A percentile compares a stretch with the other conserved stretches of the same genome.
These are phyloP conservation scores for Striga asiatica DNA, from an alignment of 257 asterid species.

Conservation along the genomic window DNA sequence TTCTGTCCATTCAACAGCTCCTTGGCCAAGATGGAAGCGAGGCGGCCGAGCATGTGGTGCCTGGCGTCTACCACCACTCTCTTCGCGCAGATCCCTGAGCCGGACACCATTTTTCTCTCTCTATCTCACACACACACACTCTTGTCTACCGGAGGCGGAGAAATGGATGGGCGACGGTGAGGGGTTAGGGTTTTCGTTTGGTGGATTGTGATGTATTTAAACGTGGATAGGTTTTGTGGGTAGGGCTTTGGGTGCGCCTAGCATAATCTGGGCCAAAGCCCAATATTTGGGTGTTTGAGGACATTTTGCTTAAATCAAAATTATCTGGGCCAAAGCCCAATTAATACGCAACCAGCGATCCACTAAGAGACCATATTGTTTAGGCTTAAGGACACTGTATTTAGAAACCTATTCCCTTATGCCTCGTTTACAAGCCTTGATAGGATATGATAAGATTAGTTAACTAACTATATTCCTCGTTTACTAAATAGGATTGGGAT, in stretches of 20 bases:
- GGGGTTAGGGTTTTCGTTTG: constrained; percentile 10
- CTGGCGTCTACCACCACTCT: constrained; percentile 37
- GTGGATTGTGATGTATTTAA: neutral
- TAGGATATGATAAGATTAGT: too few species aligned
- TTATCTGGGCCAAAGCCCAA: too few species aligned
- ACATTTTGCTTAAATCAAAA: too few species aligned
- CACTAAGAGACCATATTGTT: too few species aligned
- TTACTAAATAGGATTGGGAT: too few species aligned
- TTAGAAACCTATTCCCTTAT: too few species aligned
- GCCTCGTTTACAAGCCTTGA: too few species aligned
- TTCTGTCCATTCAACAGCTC: constrained; percentile 41
- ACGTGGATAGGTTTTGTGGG: neutral
- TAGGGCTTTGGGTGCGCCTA: neutral
- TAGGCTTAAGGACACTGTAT: too few species aligned
- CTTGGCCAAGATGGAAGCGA: constrained; percentile 34
- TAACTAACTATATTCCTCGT: too few species aligned
- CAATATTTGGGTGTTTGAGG: neutral
- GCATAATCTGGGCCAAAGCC: neutral
- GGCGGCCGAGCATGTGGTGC: constrained; percentile 42
- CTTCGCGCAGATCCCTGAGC: constrained; percentile 44
- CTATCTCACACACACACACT: neutral
- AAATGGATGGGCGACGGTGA: neutral
- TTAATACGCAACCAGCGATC: too few species aligned
- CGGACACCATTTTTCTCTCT: constrained; percentile 30
- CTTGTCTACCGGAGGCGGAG: constrained; percentile 7